Percentiles rank a stretch among this genome's conserved stretches.
phyloP scores from a whole-genome alignment of 129 eudicot genomes.

The Tanacetum coccineum region DNA sequence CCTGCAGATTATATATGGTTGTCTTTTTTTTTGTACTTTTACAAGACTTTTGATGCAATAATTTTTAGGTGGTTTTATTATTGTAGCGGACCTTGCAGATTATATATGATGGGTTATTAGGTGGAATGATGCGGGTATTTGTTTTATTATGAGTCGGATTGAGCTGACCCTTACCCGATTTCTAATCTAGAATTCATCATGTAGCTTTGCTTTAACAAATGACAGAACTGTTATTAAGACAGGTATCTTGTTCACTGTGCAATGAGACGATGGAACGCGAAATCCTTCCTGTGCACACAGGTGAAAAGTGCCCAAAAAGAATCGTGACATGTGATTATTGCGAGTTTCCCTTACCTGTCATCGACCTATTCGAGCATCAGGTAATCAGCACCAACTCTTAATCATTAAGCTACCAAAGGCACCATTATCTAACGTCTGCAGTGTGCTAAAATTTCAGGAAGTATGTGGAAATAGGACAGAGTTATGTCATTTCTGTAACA shows the following conservation, averaged over 20 bases:
- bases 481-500: constrained; percentile 53
- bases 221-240: neutral
- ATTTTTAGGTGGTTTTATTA: neutral
- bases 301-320: constrained; percentile 74
- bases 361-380: constrained; percentile 83
- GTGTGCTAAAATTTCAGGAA: constrained; percentile 38
- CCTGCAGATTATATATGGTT: neutral
- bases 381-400: constrained; percentile 19
- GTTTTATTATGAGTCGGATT: too few species aligned
- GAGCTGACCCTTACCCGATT: too few species aligned
- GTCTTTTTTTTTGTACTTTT: neutral
- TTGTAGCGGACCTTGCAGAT: neutral
- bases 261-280: constrained; percentile 70
- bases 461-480: constrained; percentile 93
- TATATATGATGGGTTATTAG: neutral
- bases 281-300: constrained; percentile 55
- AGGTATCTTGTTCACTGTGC: constrained; percentile 84
- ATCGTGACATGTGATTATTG: constrained; percentile 78
- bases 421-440: neutral
- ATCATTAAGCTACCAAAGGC: neutral
- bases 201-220: neutral
- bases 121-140: neutral
- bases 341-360: constrained; percentile 83
- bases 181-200: neutral
- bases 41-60: neutral